These are phyloP conservation scores for Metschnikowia matae DNA, from an alignment of 805 yeast species.

Conservation along the genomic window DNA sequence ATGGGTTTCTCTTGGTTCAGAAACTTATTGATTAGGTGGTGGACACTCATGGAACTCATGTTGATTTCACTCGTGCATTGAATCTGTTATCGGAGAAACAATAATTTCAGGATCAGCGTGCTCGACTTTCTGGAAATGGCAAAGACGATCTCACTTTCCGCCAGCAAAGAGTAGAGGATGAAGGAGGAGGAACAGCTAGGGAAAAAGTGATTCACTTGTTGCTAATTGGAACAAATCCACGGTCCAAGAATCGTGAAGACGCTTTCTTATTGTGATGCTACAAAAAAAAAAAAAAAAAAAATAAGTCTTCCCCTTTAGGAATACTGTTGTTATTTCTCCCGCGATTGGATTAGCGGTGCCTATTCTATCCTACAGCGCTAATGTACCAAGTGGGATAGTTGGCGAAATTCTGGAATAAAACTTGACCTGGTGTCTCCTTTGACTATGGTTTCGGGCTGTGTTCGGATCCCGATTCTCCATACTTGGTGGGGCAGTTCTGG, in stretches of 20 bases:
- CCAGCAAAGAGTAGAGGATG: neutral
- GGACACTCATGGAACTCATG: slow-evolving; percentile 35
- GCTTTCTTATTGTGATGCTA: slow-evolving; percentile 3
- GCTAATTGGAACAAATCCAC: neutral
- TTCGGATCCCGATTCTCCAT: too few species aligned
- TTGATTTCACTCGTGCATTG: neutral
- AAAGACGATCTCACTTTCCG: neutral
- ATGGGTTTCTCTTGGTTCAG: slow-evolving; percentile 8
- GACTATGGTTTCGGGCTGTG: neutral
- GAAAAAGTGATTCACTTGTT: neutral
- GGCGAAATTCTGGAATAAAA: neutral
- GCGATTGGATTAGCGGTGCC: slow-evolving; percentile 4
- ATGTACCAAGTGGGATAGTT: neutral
- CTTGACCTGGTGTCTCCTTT: neutral
- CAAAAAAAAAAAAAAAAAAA: neutral
- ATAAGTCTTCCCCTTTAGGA: slow-evolving; percentile 2
- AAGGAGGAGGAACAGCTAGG: neutral
- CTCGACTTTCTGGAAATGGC: neutral
- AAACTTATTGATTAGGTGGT: slow-evolving; percentile 36
- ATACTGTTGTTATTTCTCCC: slow-evolving; percentile 5
- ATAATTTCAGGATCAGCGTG: neutral
- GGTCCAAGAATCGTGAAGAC: neutral
- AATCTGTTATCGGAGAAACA: neutral
- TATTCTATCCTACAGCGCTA: neutral
- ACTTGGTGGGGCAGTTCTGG: neutral